Evolutionary conservation across 1,284 basidiomycete species (phyloP), one percentile per base, ranked within the genome.

Genomic region (Neolentinus lepideus): DNA sequence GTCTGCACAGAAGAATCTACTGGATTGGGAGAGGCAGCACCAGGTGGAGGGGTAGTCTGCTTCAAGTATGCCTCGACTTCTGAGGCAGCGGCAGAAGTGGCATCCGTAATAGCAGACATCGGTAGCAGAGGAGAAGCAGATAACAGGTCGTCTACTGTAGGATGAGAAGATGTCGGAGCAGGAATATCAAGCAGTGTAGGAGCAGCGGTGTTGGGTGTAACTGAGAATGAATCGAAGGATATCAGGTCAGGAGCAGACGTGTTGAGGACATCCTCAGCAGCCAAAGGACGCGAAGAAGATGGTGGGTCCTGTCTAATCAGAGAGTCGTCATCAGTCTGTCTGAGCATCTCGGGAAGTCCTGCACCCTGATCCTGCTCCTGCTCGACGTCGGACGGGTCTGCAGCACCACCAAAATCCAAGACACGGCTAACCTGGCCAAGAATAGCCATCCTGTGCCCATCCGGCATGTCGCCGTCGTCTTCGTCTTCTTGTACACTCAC

Each of bases 61-160:
- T 22, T 14, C 8, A 19, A 16, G 2, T n/a, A 50, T 27, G 36
- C 47, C 16, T 54, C 11, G n/a, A 51, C 31, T 36, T 19, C 19
- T 29, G 19, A 25, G 25, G 46, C 11, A 31, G n/a, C 24, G 16
- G 19, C 16, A 31, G 31, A 8, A 26, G 47, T 50, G 24, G 47
- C 27, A 52, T 27, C 24, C 3, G 45, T 33, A 31, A 52, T 50
- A 38, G 59, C 52, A 27, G 54, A 56, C 35, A 50, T 57, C 54
- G 54, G 56, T 56, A 55, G 66, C 35, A 63, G 60, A 19, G 74
- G 72, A 36, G 74, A 72, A 56, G 60, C 62, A 10, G 71, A 66
- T 19, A 76, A 66, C 52, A 76, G 64, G 54, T 75, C 72, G 57
- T 77, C 74, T n/a, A 77, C 69, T 29, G 71, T 66, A 25, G 3